A percentile compares a stretch with the other conserved stretches of the same genome.
Conservation (phyloP, 179 eudicot genomes). For the Silene noctiflora region DNA sequence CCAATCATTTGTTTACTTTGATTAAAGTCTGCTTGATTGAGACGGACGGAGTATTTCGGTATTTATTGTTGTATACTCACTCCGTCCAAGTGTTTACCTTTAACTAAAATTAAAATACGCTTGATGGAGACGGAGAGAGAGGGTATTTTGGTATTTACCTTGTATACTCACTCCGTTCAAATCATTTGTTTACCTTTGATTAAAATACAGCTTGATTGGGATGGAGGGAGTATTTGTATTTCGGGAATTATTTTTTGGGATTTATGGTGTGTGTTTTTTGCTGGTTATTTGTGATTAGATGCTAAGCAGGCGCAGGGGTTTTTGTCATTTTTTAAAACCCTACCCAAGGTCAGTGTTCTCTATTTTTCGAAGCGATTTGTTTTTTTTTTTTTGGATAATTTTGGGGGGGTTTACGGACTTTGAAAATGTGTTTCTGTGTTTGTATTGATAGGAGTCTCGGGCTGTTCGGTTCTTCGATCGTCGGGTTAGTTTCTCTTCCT, state of each 20-base stretch:
- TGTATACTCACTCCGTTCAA: too few species aligned
- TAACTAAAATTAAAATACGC: too few species aligned
- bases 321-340: constrained; percentile 78
- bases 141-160: too few species aligned
- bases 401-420: not conserved
- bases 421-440: constrained; percentile 6
- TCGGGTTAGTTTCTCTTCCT: constrained; percentile 49
- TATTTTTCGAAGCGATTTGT: constrained; percentile 16
- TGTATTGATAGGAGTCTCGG: constrained; percentile 55
- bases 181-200: too few species aligned
- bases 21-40: not conserved
- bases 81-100: too few species aligned
- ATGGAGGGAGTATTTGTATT: too few species aligned
- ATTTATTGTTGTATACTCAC: too few species aligned
- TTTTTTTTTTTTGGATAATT: not conserved
- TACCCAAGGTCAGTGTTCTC: constrained; percentile 41
- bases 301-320: constrained; percentile 96
- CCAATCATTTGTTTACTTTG: too few species aligned
- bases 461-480: constrained; percentile 87
- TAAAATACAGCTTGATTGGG: too few species aligned
- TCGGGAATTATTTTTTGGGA: too few species aligned
- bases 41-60: too few species aligned
- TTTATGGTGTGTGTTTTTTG: constrained; percentile 3
- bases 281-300: constrained; percentile 35
- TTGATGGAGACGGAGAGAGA: too few species aligned